These are phyloP conservation scores for Podaxis sp. DNA, from an alignment of 768 basidiomycete genomes.

Conservation along the genomic window DNA sequence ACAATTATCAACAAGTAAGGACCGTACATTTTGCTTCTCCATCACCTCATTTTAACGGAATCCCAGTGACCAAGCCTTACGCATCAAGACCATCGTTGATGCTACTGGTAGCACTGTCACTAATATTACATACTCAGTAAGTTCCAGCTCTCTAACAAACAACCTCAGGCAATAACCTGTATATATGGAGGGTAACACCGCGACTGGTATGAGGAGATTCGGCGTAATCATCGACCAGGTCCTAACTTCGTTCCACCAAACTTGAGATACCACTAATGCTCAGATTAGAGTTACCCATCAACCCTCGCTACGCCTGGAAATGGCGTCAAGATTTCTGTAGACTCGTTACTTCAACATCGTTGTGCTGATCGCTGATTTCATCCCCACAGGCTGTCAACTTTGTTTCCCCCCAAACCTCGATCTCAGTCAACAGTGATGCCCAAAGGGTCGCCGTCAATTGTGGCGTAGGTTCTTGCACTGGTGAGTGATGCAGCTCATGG, in stretches of 20 bases:
- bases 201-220: slow-evolving; percentile 44
- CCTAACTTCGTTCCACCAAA: not conserved
- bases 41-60: not conserved
- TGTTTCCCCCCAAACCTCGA: slow-evolving; percentile 34
- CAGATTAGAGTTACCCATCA: slow-evolving; percentile 54
- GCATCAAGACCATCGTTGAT: slow-evolving; percentile 55
- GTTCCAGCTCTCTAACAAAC: slow-evolving; percentile 13
- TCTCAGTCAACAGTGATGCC: slow-evolving; percentile 44
- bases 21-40: not conserved
- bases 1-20: slow-evolving; percentile 53
- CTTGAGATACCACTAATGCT: not conserved
- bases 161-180: not conserved
- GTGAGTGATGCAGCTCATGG: slow-evolving; percentile 27
- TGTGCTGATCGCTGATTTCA: not conserved
- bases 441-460: slow-evolving; percentile 55
- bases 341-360: slow-evolving; percentile 17
- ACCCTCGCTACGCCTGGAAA: slow-evolving; percentile 53
- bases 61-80: slow-evolving; percentile 50
- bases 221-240: slow-evolving; percentile 65
- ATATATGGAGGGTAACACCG: slow-evolving; percentile 48
- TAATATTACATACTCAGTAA: slow-evolving; percentile 49
- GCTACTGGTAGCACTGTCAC: slow-evolving; percentile 48
- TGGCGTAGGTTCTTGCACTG: slow-evolving; percentile 49
- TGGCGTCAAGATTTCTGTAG: slow-evolving; percentile 58
- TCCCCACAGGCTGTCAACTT: slow-evolving; percentile 49